Conservation (phyloP, 768 basidiomycete species). For the Cystobasidium onofrii region DNA sequence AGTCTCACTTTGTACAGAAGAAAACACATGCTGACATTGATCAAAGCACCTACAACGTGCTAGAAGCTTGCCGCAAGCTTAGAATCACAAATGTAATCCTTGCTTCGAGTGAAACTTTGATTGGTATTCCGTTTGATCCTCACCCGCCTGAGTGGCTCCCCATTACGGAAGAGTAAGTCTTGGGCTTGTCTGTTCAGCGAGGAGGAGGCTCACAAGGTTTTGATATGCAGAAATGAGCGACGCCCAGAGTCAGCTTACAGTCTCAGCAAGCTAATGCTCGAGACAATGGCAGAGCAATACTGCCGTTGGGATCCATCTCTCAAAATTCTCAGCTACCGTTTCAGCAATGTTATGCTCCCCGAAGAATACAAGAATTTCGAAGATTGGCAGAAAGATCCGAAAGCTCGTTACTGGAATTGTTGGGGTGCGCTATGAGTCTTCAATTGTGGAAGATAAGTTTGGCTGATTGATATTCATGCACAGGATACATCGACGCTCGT, state of each 20-base stretch:
- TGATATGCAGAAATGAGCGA: slow-evolving; percentile 26
- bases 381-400: slow-evolving; percentile 38
- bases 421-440: slow-evolving; percentile 30
- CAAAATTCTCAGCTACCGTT: slow-evolving; percentile 38
- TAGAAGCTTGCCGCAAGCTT: slow-evolving; percentile 41
- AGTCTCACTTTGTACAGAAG: neutral
- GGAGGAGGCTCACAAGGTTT: slow-evolving; percentile 9
- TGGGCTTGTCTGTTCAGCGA: slow-evolving; percentile 35
- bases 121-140: slow-evolving; percentile 40
- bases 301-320: slow-evolving; percentile 40
- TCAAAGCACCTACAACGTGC: slow-evolving; percentile 39
- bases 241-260: slow-evolving; percentile 40
- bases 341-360: slow-evolving; percentile 38
- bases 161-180: slow-evolving; percentile 37
- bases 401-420: slow-evolving; percentile 36
- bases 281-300: slow-evolving; percentile 41
- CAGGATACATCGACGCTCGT: slow-evolving; percentile 38
- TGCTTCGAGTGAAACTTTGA: slow-evolving; percentile 40
- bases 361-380: slow-evolving; percentile 36
- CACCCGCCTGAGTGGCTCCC: slow-evolving; percentile 36
- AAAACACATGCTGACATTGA: neutral
- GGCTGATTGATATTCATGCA: neutral
- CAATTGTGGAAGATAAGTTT: no score
- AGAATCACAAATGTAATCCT: slow-evolving; percentile 40
- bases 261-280: slow-evolving; percentile 39